Evolutionary conservation across 441 rosid genomes (phyloP), one percentile per base, ranked within the genome.

Genomic region (Aleurites moluccanus): DNA sequence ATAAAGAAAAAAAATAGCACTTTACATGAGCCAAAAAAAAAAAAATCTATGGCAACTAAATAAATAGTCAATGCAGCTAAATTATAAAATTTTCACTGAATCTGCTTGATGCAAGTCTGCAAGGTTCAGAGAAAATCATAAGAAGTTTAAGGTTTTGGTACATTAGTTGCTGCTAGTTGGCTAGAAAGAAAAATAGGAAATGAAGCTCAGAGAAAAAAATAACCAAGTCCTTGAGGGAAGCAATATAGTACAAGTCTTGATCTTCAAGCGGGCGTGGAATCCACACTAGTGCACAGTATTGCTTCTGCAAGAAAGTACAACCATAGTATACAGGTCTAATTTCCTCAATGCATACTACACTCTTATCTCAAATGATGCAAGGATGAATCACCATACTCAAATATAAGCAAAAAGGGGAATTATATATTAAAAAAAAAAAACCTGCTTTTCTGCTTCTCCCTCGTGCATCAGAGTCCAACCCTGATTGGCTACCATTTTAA

Each of bases 361-460:
- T 66, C 50, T 42, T 52, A 16, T 16, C 40, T 44, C 64, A 67
- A 50, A 77, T 33, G 20, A 67, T 62, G 55, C 6, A 44, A 33
- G 52, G 42, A 67, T 9, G 4, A 42, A 33, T 59, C 20, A 33
- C 59, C 45, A 45, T 2, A 67, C 20, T 50, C 63, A 67, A 75
- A 49, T 70, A 69, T 35, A 28, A 52, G 70, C 59, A 44, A 75
- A 28, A 71, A 5, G 9, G 35, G 21, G 14, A 20, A 62, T 8
- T 6, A 25, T 10, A 27, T 10, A 33, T 38, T 10, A 4, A 52
- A 23, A 27, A 7, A 47, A 23, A 62, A 71, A 57, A 45, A 89
- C 98, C 98, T 91, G 98, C 80, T 95, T 95, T 80, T 95, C 99
- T 56, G 97, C 86, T 87, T 95, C 99, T 73, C 99, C 99, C 87